These are phyloP conservation scores for Sclerotinia borealis DNA, from an alignment of 2,329 filamentous ascomycete species.

Conservation along the genomic window DNA sequence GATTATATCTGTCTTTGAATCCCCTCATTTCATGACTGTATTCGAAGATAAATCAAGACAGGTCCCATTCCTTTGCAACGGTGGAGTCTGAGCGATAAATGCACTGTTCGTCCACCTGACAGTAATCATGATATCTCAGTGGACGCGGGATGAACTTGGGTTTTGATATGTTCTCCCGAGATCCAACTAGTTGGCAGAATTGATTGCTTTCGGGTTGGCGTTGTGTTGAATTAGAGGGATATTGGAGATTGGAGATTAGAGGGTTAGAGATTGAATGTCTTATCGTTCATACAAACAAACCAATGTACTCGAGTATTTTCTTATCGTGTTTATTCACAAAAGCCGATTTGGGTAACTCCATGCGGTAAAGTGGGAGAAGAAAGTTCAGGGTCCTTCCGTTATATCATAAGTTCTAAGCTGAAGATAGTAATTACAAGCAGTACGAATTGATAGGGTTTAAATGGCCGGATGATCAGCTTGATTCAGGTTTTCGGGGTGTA, in stretches of 20 bases:
- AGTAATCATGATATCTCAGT: not conserved
- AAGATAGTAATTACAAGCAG: not conserved
- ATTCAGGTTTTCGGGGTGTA: not conserved
- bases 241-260: not conserved
- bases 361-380: not conserved
- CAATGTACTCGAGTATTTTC: not conserved
- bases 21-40: not conserved
- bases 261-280: too few relatives aligned
- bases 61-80: not conserved
- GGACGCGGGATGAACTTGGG: not conserved
- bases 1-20: not conserved
- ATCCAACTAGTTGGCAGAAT: not conserved
- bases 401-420: not conserved
- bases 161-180: not conserved
- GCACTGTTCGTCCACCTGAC: not conserved
- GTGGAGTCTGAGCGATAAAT: not conserved
- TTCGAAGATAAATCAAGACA: not conserved
- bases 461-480: not conserved
- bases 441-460: not conserved
- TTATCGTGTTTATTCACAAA: not conserved
- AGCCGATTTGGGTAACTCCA: not conserved
- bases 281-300: constrained; percentile 1
- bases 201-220: not conserved
- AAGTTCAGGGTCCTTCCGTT: not conserved
- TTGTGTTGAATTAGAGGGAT: not conserved